phyloP scores from a whole-genome alignment of 331 rosid genomes.

The Quercus tomentella region DNA sequence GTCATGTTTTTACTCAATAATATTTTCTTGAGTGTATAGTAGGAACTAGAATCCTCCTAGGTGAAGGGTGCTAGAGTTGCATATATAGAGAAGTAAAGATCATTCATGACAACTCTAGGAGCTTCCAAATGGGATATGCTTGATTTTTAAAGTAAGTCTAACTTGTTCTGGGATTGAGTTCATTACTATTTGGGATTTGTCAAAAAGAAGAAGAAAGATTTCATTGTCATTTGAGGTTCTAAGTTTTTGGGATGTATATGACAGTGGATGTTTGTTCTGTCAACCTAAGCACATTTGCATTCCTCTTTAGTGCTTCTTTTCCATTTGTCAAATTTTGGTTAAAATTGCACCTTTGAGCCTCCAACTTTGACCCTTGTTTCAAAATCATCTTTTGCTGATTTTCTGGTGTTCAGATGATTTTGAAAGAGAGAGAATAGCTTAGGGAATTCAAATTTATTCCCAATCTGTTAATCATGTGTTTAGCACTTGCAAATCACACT shows the following conservation, averaged over 20 bases:
- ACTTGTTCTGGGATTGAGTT: background rate
- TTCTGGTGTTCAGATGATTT: no score
- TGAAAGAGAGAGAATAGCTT: no score
- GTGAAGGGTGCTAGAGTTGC: background rate
- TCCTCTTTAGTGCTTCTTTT: background rate
- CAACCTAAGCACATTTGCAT: background rate
- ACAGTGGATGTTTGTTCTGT: background rate
- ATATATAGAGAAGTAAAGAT: background rate
- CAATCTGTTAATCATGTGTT: no score
- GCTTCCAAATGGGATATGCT: background rate
- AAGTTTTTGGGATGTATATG: background rate
- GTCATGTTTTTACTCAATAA: background rate
- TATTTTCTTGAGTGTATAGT: background rate
- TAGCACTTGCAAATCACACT: no score
- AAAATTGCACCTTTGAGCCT: no score
- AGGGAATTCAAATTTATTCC: no score
- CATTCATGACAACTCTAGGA: background rate
- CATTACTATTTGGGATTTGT: no score
- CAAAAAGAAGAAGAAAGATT: background rate
- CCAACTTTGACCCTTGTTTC: no score
- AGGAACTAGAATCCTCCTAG: background rate
- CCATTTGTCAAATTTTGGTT: background rate
- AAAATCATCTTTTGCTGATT: no score
- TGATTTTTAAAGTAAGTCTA: background rate
- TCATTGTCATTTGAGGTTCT: background rate